Percentiles rank a stretch among this genome's conserved stretches.
phyloP scores from a whole-genome alignment of 164 flowering plant species.

The Litsea cubeba region DNA sequence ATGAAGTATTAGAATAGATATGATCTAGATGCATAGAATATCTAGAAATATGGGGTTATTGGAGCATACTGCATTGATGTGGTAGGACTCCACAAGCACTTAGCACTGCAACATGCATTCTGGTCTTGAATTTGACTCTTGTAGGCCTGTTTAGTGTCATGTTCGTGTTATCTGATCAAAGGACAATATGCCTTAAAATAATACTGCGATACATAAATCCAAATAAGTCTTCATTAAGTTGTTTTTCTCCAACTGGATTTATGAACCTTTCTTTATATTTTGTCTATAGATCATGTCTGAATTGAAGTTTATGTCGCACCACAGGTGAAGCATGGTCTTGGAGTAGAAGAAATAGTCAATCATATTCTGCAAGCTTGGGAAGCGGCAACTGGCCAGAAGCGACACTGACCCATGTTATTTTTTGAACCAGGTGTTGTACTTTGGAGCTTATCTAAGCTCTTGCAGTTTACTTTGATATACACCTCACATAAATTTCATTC shows the following conservation, averaged over 20 bases:
- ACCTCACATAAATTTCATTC: neutral
- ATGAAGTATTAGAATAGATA: too few species aligned
- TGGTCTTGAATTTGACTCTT: neutral
- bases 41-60: neutral
- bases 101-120: neutral
- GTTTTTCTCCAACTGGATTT: neutral
- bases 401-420: constrained; percentile 24
- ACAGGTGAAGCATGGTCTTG: constrained; percentile 91
- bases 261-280: neutral
- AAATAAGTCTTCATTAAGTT: neutral
- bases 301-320: constrained; percentile 4
- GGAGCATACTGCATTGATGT: neutral
- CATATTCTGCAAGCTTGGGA: constrained; percentile 79
- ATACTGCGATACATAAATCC: neutral
- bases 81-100: neutral
- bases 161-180: neutral
- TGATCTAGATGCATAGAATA: too few species aligned
- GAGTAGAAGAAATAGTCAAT: constrained; percentile 72
- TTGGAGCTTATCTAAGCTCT: neutral
- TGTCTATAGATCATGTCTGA: neutral
- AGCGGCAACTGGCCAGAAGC: constrained; percentile 67
- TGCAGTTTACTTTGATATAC: neutral
- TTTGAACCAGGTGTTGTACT: neutral
- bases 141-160: neutral
- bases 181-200: neutral